Percentiles rank a stretch among this genome's conserved stretches.
Conservation (phyloP, 192 early-diverging fungal genomes). For the Backusella morwellensis region DNA sequence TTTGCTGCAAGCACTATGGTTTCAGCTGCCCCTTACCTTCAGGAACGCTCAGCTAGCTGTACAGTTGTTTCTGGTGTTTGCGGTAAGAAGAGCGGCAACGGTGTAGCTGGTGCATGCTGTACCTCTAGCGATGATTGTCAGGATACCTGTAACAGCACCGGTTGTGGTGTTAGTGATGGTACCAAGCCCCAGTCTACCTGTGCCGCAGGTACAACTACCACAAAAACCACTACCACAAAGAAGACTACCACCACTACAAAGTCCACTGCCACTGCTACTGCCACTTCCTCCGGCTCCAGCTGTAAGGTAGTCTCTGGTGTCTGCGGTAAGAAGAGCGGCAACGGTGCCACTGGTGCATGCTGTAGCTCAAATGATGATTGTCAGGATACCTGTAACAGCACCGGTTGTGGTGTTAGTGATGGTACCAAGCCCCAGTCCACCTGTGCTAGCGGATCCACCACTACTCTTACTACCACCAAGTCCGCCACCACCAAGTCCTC, state of each 20-base stretch:
- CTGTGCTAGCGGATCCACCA: conserved; percentile 3
- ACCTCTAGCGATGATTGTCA: neutral
- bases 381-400: neutral
- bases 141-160: neutral
- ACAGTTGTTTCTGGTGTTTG: conserved; percentile 1
- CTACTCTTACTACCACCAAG: neutral
- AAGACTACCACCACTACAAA: neutral
- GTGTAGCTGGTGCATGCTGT: neutral
- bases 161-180: neutral
- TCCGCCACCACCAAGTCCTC: neutral
- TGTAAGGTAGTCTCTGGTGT: conserved; percentile 3
- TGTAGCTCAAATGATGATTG: neutral
- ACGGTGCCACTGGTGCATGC: neutral
- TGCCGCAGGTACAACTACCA: neutral
- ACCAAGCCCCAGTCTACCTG: neutral
- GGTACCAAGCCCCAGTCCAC: neutral
- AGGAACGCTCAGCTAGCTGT: neutral
- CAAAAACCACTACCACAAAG: neutral
- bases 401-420: neutral
- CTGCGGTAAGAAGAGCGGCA: neutral
- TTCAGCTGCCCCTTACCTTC: neutral
- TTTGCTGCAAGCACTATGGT: neutral
- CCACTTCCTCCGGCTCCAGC: neutral
- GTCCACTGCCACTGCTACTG: neutral
- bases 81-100: neutral